Conservation (phyloP, 805 yeast species). For the Saccharomyces jurei region DNA sequence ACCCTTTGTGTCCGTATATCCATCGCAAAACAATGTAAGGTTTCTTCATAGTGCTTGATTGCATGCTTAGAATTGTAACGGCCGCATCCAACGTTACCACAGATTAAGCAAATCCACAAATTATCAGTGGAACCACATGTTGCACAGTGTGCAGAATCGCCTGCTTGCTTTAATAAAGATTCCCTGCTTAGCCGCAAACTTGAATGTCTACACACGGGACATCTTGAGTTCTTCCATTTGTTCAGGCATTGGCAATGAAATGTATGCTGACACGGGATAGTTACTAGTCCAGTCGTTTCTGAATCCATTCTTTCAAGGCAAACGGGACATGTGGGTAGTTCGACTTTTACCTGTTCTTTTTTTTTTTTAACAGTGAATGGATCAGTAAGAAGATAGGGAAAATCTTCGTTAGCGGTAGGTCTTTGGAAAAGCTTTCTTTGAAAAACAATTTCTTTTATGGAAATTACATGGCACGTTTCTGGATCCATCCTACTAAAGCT, state of each 20-base stretch:
- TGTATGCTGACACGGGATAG: slow-evolving; percentile 89
- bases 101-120: slow-evolving; percentile 81
- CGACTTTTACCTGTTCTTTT: slow-evolving; percentile 33
- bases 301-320: slow-evolving; percentile 85
- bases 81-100: slow-evolving; percentile 91
- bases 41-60: slow-evolving; percentile 63
- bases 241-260: slow-evolving; percentile 84
- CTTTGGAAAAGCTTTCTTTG: slow-evolving; percentile 20
- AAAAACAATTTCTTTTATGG: slow-evolving; percentile 52
- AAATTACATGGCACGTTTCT: slow-evolving; percentile 71
- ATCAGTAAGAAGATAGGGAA: slow-evolving; percentile 65
- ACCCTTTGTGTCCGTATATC: slow-evolving; percentile 76
- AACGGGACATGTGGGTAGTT: slow-evolving; percentile 88
- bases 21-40: slow-evolving; percentile 88
- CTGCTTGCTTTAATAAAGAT: slow-evolving; percentile 25
- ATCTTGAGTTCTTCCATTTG: slow-evolving; percentile 82
- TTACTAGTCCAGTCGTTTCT: slow-evolving; percentile 67
- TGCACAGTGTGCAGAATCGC: slow-evolving; percentile 35
- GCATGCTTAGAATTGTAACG: slow-evolving; percentile 83
- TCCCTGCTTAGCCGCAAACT: slow-evolving; percentile 31
- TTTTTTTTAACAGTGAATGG: slow-evolving; percentile 48
- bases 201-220: slow-evolving; percentile 86
- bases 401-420: slow-evolving; percentile 25
- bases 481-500: slow-evolving; percentile 83
- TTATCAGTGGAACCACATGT: slow-evolving; percentile 53